phyloP scores from a whole-genome alignment of 2,329 filamentous ascomycete species.

The Phialophora macrospora region DNA sequence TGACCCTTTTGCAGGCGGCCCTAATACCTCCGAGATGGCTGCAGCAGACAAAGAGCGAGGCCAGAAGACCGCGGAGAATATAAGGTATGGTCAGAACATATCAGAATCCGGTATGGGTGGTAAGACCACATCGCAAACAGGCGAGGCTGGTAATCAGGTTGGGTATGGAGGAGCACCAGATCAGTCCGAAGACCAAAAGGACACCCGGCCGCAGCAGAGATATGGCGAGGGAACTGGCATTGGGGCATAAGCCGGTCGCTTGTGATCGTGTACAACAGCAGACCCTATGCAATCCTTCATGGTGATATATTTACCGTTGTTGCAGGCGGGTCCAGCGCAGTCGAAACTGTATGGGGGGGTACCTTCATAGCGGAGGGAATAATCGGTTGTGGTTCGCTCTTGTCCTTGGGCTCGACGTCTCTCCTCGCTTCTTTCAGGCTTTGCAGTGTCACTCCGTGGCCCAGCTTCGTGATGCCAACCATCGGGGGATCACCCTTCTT shows the following conservation, averaged over 20 bases:
- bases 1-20: conserved; percentile 27
- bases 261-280: neutral
- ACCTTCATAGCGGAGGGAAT: conserved; percentile 43
- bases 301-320: conserved; percentile 24
- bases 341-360: conserved; percentile 45
- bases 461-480: conserved; percentile 89
- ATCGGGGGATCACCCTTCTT: conserved; percentile 87
- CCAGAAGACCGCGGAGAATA: conserved; percentile 57
- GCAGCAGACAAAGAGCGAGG: conserved; percentile 38
- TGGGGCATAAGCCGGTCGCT: conserved; percentile 53
- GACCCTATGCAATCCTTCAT: conserved; percentile 15
- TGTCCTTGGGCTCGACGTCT: conserved; percentile 57
- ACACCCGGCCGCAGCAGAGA: conserved; percentile 56
- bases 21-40: conserved; percentile 26
- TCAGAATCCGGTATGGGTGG: conserved; percentile 62
- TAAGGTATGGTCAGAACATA: conserved; percentile 62
- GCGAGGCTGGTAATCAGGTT: conserved; percentile 42
- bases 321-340: conserved; percentile 41
- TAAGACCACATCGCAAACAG: conserved; percentile 47
- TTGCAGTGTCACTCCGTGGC: conserved; percentile 78
- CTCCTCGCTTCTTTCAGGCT: conserved; percentile 80
- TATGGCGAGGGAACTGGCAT: conserved; percentile 61
- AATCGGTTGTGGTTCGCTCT: conserved; percentile 39
- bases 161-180: conserved; percentile 50
- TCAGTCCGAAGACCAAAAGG: conserved; percentile 46